Base-by-base conservation (phyloP, 2,329 filamentous ascomycete species). In the Arthroderma uncinatum region DNA sequence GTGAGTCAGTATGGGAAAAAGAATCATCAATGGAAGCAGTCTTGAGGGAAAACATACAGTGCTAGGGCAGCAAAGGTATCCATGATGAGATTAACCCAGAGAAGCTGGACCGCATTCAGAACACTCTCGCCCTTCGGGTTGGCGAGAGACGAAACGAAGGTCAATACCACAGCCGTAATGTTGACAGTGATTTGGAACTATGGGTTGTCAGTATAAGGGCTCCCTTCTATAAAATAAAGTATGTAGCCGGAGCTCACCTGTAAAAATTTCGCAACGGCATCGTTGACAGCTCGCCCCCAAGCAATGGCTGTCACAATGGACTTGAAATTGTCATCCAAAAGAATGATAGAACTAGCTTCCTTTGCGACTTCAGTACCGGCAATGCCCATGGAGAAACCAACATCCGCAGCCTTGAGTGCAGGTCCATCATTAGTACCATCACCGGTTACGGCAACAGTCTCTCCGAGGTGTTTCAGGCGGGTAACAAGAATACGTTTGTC, bases 71-170 rank as follows among this genome's bases (percentile, higher is more conserved):
- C 91, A 59, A 96, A 89, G 0, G 91, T 95, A 66, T 96, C 91
- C 91, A 95, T 96, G 74, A 96, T 96, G 65, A 96, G 77, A 67
- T 95, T 96, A 66, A 96, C 89, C 91, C 91, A 96, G 30, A 96
- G 83, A 64, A 96, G 81, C 72, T 96, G 91, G 25, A 95, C 90
- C 9, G 90, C 90, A 1, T 83, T 93, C 57, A 96, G 75, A 25
- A 95, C 90, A 52, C 89, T 89, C 53, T 76, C 70, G 68, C 92
- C 85, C 1, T 82, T 73, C 0, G 69, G 67, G 69, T 80, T 90
- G 30, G 85, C 82, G 8, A 95, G 87, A 33, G 90, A 87, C 10
- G 89, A 90, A 59, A 95, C 84, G 66, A 96, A 95, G 0, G 91
- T 93, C 56, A 95, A 78, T 16, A 87, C 71, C 48, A 95, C 90